Percentiles rank a stretch among this genome's conserved stretches.
Conservation (phyloP, 2,329 filamentous ascomycete genomes). For the Daldinia sp. region DNA sequence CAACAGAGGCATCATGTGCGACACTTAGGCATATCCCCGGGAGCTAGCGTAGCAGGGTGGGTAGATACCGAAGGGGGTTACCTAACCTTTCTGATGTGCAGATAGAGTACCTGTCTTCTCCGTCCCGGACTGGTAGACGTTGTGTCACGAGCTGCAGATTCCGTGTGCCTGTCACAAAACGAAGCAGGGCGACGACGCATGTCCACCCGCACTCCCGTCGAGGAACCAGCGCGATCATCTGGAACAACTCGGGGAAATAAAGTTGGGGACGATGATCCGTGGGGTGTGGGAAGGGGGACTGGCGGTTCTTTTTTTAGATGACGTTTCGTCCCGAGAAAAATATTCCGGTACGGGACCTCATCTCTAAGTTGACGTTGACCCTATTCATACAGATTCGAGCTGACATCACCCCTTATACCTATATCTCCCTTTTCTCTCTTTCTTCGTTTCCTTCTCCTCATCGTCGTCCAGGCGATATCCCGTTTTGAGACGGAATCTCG, state of each 20-base stretch:
- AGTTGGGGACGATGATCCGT: conserved; percentile 34
- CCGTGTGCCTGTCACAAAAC: conserved; percentile 28
- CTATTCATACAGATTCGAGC: not conserved
- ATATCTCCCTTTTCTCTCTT: not conserved
- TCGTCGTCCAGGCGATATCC: not conserved
- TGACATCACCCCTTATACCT: not conserved
- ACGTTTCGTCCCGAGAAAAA: conserved; percentile 7
- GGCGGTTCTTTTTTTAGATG: conserved; percentile 34
- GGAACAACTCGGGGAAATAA: conserved; percentile 25
- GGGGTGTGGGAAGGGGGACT: conserved; percentile 14
- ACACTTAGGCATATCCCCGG: conserved; percentile 7
- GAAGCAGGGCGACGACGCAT: conserved; percentile 14
- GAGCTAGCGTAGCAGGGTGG: not conserved
- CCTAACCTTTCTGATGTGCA: not conserved
- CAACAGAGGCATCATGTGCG: conserved; percentile 23
- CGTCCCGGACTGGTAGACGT: conserved; percentile 22
- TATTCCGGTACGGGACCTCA: conserved; percentile 3
- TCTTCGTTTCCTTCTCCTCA: not conserved
- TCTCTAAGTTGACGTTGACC: not conserved
- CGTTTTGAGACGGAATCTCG: not conserved
- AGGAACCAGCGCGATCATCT: conserved; percentile 25
- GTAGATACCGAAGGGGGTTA: not conserved
- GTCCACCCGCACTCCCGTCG: conserved; percentile 24
- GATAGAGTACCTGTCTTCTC: not conserved
- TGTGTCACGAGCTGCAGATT: conserved; percentile 35